Evolutionary conservation across 2,329 filamentous ascomycete genomes (phyloP).

Genomic region (Pseudopyricularia cyperi): DNA sequence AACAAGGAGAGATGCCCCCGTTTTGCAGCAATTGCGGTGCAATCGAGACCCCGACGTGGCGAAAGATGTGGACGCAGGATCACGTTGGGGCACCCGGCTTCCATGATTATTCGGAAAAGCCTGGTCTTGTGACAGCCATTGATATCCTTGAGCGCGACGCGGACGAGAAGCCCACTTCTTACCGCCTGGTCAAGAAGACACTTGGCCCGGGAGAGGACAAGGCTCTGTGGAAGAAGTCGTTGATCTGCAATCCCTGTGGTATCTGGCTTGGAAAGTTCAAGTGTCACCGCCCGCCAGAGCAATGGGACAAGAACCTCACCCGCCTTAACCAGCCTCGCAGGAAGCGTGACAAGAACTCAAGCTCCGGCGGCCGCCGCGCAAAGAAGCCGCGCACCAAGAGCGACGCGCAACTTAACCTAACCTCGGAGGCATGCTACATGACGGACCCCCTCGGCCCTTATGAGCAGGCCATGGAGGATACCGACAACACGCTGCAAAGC

Average conservation of each 20-base stretch:
- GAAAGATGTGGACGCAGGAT: slow-evolving; percentile 77
- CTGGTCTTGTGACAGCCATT: slow-evolving; percentile 62
- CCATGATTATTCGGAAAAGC: slow-evolving; percentile 59
- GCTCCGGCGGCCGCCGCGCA: slow-evolving; percentile 25
- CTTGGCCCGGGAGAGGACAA: slow-evolving; percentile 50
- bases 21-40: slow-evolving; percentile 90
- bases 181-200: slow-evolving; percentile 69
- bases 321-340: slow-evolving; percentile 37
- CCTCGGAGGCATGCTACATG: slow-evolving; percentile 39
- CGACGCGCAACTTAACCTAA: slow-evolving; percentile 28
- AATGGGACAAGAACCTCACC: slow-evolving; percentile 59
- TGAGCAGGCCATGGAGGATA: slow-evolving; percentile 6
- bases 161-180: slow-evolving; percentile 48
- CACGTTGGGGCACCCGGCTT: slow-evolving; percentile 56
- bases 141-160: slow-evolving; percentile 51
- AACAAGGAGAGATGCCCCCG: slow-evolving; percentile 71
- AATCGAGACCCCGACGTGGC: slow-evolving; percentile 93
- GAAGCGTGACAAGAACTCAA: slow-evolving; percentile 24
- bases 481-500: background rate
- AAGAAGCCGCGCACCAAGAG: slow-evolving; percentile 38
- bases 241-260: slow-evolving; percentile 91
- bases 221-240: slow-evolving; percentile 53
- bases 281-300: slow-evolving; percentile 66
- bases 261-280: slow-evolving; percentile 89
- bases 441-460: slow-evolving; percentile 42